phyloP scores from a whole-genome alignment of 257 asterid species.

The Mentha longifolia region DNA sequence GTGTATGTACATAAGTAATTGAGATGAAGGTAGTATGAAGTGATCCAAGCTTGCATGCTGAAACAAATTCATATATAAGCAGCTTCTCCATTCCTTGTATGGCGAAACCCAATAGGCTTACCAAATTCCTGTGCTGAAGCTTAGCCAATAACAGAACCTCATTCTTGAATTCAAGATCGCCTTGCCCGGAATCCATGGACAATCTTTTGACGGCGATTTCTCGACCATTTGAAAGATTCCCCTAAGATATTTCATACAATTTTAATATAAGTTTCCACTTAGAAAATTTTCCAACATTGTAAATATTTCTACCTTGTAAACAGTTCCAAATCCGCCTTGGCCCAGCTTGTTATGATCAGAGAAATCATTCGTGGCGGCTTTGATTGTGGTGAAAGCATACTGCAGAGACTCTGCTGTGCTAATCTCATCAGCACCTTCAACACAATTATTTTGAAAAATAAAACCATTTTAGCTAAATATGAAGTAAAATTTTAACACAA shows the following conservation, averaged over 20 bases:
- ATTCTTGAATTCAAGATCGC: slow-evolving; percentile 45
- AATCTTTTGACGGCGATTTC: slow-evolving; percentile 49
- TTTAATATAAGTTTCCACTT: too few species aligned
- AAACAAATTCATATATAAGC: slow-evolving; percentile 41
- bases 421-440: too few species aligned
- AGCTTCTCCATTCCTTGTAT: slow-evolving; percentile 36
- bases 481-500: too few species aligned
- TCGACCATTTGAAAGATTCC: slow-evolving; percentile 34
- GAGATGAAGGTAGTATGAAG: slow-evolving; percentile 24
- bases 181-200: slow-evolving; percentile 39
- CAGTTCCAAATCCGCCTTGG: slow-evolving; percentile 48
- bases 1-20: background rate
- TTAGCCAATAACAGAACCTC: slow-evolving; percentile 37
- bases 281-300: too few species aligned
- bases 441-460: too few species aligned
- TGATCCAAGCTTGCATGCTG: slow-evolving; percentile 42
- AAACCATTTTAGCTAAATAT: too few species aligned
- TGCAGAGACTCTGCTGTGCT: too few species aligned
- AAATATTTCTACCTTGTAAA: slow-evolving; percentile 36
- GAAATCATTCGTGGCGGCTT: slow-evolving; percentile 41
- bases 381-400: slow-evolving; percentile 33
- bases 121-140: slow-evolving; percentile 43
- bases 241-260: too few species aligned
- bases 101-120: slow-evolving; percentile 43
- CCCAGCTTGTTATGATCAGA: slow-evolving; percentile 39